A percentile compares a stretch with the other conserved stretches of the same genome.
These are phyloP conservation scores for Castanospermum australe DNA, from an alignment of 306 rosid species.

Conservation along the genomic window DNA sequence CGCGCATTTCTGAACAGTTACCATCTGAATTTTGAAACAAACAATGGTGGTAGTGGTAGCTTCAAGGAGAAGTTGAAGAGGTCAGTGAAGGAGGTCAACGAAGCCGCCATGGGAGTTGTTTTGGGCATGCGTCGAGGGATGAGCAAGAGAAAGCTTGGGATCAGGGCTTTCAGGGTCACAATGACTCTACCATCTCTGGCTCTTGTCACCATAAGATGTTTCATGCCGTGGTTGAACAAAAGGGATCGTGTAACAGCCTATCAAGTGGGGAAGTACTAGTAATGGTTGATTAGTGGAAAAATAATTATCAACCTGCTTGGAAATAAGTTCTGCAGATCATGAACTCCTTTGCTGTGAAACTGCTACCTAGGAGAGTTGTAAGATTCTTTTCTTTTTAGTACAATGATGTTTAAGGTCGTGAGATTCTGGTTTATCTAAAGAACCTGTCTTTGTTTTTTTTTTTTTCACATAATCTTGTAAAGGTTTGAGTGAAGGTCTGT, in stretches of 20 bases:
- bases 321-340: neutral
- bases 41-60: conserved; percentile 16
- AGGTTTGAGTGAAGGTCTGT: no score
- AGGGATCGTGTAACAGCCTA: neutral
- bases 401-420: no score
- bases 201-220: conserved; percentile 40
- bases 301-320: neutral
- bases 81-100: conserved; percentile 37
- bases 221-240: conserved; percentile 39
- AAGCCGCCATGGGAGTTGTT: conserved; percentile 17
- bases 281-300: neutral
- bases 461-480: no score
- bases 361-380: neutral
- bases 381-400: no score
- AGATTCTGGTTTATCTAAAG: neutral
- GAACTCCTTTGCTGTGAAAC: neutral
- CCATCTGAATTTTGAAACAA: conserved; percentile 37
- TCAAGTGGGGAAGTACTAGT: neutral
- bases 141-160: conserved; percentile 32
- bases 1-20: conserved; percentile 57
- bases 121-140: conserved; percentile 17
- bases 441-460: neutral
- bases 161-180: conserved; percentile 44
- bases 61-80: conserved; percentile 45
- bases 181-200: conserved; percentile 36